Percentiles rank a stretch among this genome's conserved stretches.
Evolutionary conservation across 352 stramenopile genomes (phyloP).

Genomic region (Globisporangium emineosum): DNA sequence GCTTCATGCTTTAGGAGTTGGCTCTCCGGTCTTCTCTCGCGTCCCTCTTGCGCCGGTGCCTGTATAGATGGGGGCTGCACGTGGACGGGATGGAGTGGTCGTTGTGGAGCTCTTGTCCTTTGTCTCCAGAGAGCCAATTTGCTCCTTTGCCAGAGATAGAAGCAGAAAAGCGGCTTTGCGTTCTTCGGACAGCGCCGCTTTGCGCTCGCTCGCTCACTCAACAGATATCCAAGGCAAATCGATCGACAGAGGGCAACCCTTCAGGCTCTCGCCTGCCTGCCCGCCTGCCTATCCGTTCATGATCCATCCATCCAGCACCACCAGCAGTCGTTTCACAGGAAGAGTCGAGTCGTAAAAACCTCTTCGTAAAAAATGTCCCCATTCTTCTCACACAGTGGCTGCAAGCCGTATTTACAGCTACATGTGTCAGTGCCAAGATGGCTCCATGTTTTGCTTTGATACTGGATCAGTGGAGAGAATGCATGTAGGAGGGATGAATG

Average conservation of each 20-base stretch:
- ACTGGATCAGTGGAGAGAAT: too few relatives aligned
- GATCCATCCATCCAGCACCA: too few relatives aligned
- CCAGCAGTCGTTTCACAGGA: slow-evolving; percentile 2
- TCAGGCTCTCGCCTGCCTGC: background rate
- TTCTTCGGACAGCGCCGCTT: slow-evolving; percentile 4
- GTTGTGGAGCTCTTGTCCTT: background rate
- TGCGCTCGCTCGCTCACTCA: background rate
- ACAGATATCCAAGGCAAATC: too few relatives aligned
- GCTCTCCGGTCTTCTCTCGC: background rate
- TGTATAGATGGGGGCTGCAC: too few relatives aligned
- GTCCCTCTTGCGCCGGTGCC: too few relatives aligned
- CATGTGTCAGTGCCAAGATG: background rate
- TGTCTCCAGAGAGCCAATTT: background rate
- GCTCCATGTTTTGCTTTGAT: too few relatives aligned
- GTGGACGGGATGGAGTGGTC: background rate
- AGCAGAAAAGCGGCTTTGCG: background rate
- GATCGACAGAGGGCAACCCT: background rate
- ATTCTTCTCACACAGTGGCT: too few relatives aligned
- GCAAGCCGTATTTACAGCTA: background rate
- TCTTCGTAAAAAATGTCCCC: slow-evolving; percentile 5
- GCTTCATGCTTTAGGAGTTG: slow-evolving; percentile 79
- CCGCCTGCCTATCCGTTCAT: background rate
- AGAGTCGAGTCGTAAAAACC: slow-evolving; percentile 9
- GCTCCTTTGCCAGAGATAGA: background rate
- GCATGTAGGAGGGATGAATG: background rate